phyloP scores from a whole-genome alignment of 2,329 filamentous ascomycete species.

The Penicillium sumatraense region DNA sequence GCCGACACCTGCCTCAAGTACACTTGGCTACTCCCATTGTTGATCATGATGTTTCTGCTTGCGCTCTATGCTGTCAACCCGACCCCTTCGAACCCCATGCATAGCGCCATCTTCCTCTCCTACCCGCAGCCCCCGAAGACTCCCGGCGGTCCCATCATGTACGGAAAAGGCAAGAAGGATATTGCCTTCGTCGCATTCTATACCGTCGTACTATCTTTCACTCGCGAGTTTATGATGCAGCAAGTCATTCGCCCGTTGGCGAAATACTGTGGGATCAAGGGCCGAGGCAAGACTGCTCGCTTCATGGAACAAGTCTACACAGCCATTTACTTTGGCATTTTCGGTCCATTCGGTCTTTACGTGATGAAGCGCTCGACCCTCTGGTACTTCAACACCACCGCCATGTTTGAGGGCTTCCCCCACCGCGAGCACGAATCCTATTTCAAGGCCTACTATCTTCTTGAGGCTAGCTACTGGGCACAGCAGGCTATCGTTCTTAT shows the following conservation, averaged over 20 bases:
- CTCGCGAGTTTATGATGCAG: constrained; percentile 95
- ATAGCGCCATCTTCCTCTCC: constrained; percentile 85
- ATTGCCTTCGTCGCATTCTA: constrained; percentile 89
- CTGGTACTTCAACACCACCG: constrained; percentile 92
- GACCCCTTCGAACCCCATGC: constrained; percentile 74
- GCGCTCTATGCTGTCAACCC: constrained; percentile 76
- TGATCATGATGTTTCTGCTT: constrained; percentile 68
- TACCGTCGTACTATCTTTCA: constrained; percentile 86
- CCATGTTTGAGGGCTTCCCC: constrained; percentile 89
- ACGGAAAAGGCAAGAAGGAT: constrained; percentile 88
- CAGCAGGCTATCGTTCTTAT: constrained; percentile 90
- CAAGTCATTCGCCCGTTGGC: constrained; percentile 79
- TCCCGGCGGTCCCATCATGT: constrained; percentile 63
- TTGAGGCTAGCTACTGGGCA: constrained; percentile 93
- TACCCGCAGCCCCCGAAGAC: constrained; percentile 70
- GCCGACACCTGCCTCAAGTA: constrained; percentile 52
- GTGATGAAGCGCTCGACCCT: constrained; percentile 91
- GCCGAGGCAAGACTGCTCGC: constrained; percentile 77
- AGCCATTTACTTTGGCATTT: constrained; percentile 82
- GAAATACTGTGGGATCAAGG: constrained; percentile 68
- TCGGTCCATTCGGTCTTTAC: constrained; percentile 83
- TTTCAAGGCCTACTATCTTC: constrained; percentile 96
- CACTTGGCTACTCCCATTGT: constrained; percentile 70
- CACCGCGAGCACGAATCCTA: constrained; percentile 77
- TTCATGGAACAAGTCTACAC: constrained; percentile 99